Evolutionary conservation across 2,329 filamentous ascomycete species (phyloP), one percentile per base, ranked within the genome.

Genomic region (Pseudogymnoascus sp.): DNA sequence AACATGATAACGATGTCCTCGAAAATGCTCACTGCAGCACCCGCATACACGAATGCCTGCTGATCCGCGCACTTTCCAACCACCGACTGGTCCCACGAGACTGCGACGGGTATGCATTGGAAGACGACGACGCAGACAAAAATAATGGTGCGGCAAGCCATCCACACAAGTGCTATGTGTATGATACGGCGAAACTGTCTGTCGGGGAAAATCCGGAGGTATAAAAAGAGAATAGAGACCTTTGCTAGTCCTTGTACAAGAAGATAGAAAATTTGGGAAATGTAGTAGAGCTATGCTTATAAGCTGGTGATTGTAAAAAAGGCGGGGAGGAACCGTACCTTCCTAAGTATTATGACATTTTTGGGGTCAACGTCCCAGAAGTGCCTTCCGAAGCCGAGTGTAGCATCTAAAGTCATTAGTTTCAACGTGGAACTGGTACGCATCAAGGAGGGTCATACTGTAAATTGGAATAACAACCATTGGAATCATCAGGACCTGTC

Each of bases 1-100:
- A 87, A 82, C 11, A 89, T 75, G 34, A 89, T 83, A 37, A 84
- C 82, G 31, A 89, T 73, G 67, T 89, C 87, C n/a, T 86, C 88
- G 60, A 85, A 83, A 66, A 89, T 85, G 72, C 89, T 89, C 61
- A 88, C 79, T 0, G 85, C 86, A 1, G 86, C 84, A 1, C 85
- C 88, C 7, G 84, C 85, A 7, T 88, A 82, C 68, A 88, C 87
- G 21, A 88, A 78, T 1, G 84, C 86, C 64, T 87, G 78, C 59
- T 87, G 84, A 70, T 88, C 81, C 63, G 81, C 84, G 70, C 87
- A 89, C 36, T 76, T 75, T 4, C 67, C 62, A 21, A 18, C 14
- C 1, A 65, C 40, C 12, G 62, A 31, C 23, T 56, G 50, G 62
- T 68, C 42, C 66, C 67, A 69, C 28, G 66, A 64, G 37, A 44